Base-by-base conservation (phyloP, 1,139 yeast species). In the Sugiyamaella xylanicola region DNA sequence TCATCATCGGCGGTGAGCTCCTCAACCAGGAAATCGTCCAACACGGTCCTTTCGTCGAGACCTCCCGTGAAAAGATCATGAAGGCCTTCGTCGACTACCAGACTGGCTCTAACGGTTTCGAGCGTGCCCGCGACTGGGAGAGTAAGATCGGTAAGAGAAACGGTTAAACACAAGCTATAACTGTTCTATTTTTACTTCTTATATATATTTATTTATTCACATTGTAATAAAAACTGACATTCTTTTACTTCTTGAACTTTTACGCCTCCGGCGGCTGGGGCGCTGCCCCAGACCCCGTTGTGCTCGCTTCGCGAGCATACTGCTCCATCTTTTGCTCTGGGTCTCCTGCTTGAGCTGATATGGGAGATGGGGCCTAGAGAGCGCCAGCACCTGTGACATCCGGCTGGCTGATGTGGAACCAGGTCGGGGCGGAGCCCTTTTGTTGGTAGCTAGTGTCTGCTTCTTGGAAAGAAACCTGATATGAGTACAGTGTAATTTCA, bases 21-120 rank as follows among this genome's bases (percentile, higher is more conserved):
- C 76, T 90, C 58, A 81, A 88, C 64, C 97, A 91, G 73, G 81
- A 83, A 16, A 79, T 87, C 54, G 88, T 88, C 40, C 96, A 91
- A 69, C 87, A 90, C 67, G 97, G 97, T 11, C 97, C 97, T 17
- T 90, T 89, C 69, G 95, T 87, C 15, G 93, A 88, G 59, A 81
- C 85, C 8, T 74, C 85, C 17, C 75, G 77, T 57, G 84, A 80
- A 51, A 81, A 81, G 63, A 85, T 89, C 59, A 78, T 80, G 62
- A 74, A 85, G 65, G 95, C 90, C 0, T 84, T 87, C 66, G 66
- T 74, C 69, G 93, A 87, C 68, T 90, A 86, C 69, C 89, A 85
- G 68, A 70, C 73, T 55, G 86, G 82, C 45, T 68, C 74, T 45
- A 87, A 87, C 68, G 95, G 95, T 0, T 90, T 90, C 67, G 95